These are phyloP conservation scores for Colletotrichum incanum DNA, from an alignment of 2,329 filamentous ascomycete species.

Conservation along the genomic window DNA sequence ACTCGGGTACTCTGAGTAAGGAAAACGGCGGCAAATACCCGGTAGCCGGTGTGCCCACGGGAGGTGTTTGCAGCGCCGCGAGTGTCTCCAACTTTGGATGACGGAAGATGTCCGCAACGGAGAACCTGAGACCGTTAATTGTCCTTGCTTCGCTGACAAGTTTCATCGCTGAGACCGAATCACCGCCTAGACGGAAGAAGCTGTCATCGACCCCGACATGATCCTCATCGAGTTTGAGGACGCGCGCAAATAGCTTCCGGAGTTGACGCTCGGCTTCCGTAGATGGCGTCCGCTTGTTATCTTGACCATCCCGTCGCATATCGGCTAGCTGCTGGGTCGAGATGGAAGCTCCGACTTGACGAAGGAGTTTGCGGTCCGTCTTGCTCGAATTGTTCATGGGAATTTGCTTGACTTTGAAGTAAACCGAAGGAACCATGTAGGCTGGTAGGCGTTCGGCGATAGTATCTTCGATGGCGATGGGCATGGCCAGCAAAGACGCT, in stretches of 20 bases:
- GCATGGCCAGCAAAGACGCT: slow-evolving; percentile 59
- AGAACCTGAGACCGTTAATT: not conserved
- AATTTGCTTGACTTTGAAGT: slow-evolving; percentile 46
- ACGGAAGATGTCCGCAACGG: slow-evolving; percentile 14
- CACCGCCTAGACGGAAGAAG: slow-evolving; percentile 25
- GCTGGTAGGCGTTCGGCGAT: slow-evolving; percentile 53
- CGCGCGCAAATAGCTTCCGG: slow-evolving; percentile 5
- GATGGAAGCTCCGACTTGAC: slow-evolving; percentile 28
- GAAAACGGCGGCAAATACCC: not conserved
- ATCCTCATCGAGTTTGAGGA: slow-evolving; percentile 7
- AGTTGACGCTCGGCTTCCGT: slow-evolving; percentile 11
- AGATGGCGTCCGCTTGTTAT: not conserved
- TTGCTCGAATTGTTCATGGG: slow-evolving; percentile 45
- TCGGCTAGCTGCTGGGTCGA: not conserved
- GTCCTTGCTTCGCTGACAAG: slow-evolving; percentile 8
- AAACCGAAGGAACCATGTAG: slow-evolving; percentile 55
- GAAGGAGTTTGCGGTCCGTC: slow-evolving; percentile 43
- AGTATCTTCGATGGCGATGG: slow-evolving; percentile 48
- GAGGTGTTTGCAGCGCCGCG: not conserved
- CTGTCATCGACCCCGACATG: slow-evolving; percentile 9
- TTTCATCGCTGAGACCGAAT: slow-evolving; percentile 25
- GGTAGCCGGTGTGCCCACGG: not conserved
- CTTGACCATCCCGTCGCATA: not conserved
- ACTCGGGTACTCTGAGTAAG: not conserved
- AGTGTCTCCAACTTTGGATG: not conserved